These are phyloP conservation scores for Cucurbita moschata DNA, from an alignment of 306 rosid genomes.

Conservation along the genomic window DNA sequence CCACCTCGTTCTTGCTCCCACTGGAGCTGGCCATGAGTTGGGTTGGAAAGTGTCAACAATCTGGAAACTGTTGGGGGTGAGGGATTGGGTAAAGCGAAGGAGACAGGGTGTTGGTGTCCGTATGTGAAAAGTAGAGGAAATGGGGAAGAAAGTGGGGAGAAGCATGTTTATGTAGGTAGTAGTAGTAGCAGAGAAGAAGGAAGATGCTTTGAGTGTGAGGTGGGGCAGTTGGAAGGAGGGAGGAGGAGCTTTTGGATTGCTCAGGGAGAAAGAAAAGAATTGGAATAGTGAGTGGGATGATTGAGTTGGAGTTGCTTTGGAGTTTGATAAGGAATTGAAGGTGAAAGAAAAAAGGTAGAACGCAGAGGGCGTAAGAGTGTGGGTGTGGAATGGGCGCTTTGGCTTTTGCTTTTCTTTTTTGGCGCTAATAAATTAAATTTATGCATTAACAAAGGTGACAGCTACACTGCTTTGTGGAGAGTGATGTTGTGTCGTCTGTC, in stretches of 20 bases:
- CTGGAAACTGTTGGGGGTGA: neutral
- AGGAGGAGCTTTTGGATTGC: constrained; percentile 23
- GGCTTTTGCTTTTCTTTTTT: constrained; percentile 11
- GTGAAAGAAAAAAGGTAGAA: neutral
- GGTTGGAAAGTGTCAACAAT: neutral
- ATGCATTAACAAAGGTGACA: constrained; percentile 3
- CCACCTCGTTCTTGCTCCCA: constrained; percentile 45
- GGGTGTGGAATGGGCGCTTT: neutral
- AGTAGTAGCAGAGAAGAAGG: constrained; percentile 1
- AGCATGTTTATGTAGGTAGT: constrained; percentile 28
- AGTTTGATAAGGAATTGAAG: constrained; percentile 3
- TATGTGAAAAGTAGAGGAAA: constrained; percentile 2
- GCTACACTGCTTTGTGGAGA: neutral
- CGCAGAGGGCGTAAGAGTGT: neutral
- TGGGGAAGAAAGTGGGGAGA: constrained; percentile 21
- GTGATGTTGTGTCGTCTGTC: neutral
- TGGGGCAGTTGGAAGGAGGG: constrained; percentile 17
- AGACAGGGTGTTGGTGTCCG: neutral
- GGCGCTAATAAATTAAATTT: neutral
- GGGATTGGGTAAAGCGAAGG: constrained; percentile 7
- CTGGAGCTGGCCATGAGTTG: constrained; percentile 67
- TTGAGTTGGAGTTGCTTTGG: neutral
- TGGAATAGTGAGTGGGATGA: constrained; percentile 1
- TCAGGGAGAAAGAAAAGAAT: constrained; percentile 48
- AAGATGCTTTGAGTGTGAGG: constrained; percentile 60